Evolutionary conservation across 495 filamentous ascomycete genomes (phyloP), one percentile per base, ranked within the genome.

Genomic region (Monascus purpureus): DNA sequence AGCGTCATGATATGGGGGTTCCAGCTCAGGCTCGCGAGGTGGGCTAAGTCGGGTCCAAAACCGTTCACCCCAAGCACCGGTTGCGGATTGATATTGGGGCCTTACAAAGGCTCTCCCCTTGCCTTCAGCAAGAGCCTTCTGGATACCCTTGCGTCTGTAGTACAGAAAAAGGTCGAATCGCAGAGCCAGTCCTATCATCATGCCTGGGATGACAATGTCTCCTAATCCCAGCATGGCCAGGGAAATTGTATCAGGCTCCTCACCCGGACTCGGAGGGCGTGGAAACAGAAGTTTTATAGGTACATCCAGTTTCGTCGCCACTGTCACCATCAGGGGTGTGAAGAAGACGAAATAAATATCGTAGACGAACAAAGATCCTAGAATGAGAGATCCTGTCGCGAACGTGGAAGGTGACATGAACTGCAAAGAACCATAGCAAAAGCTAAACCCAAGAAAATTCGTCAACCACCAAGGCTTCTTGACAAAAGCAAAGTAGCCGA

Each of bases 301-400:
- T 2, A 88, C 79, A 48, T 97, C 90, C 17, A 97, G 61, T 22
- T 73, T 75, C 7, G 75, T 93, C 8, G 90, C 90, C 16, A 97
- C 90, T 0, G 87, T 88, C 8, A 95, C 80, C 90, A 97, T 97
- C 45, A 90, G 66, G 1, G 90, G 90, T 0, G 90, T 97, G 52
- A 82, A 97, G 49, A 95, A 97, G 32, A 97, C 90, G 59, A 96
- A 92, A 47, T 86, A 80, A 32, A 97, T 88, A 43, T 97, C 90
- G 44, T 97, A 97, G 43, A 88, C 67, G 52, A 96, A 96, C 11
- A 97, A 63, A 0, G 77, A 80, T 2, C 52, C 60, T 0, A 96
- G 62, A 18, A 97, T 75, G 16, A 83, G 52, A 1, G 75, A 77
- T 2, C 85, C 90, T 0, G 82, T 93, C 36, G 64, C 60, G 46